A percentile compares a stretch with the other conserved stretches of the same genome.
phyloP scores from a whole-genome alignment of 2,329 filamentous ascomycete genomes.

The Aspergillus caelatus region DNA sequence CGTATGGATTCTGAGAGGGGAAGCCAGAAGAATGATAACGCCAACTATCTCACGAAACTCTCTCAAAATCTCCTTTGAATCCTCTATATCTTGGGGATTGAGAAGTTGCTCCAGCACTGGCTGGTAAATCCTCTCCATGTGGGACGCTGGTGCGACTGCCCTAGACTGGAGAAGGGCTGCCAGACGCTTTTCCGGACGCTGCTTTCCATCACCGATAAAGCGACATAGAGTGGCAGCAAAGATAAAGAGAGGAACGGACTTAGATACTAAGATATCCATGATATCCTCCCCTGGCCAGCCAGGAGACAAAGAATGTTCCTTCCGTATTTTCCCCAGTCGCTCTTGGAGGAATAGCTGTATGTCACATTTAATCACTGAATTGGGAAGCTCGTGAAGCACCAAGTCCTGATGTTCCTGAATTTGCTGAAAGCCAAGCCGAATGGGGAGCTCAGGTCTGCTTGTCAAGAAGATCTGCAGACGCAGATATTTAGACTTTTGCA shows the following conservation, averaged over 20 bases:
- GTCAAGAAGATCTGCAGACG: conserved; percentile 30
- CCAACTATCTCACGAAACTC: conserved; percentile 27
- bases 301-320: conserved; percentile 11
- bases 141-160: conserved; percentile 6
- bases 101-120: conserved; percentile 25
- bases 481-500: conserved; percentile 17
- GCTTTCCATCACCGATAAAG: no score
- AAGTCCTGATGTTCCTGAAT: conserved; percentile 25
- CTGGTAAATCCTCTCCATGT: conserved; percentile 31
- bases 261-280: conserved; percentile 3
- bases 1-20: conserved; percentile 21
- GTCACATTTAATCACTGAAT: conserved; percentile 25
- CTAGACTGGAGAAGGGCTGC: no score
- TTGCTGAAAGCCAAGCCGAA: conserved; percentile 26
- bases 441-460: conserved; percentile 33
- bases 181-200: no score
- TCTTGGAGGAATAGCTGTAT: conserved; percentile 26
- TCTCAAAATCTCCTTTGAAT: conserved; percentile 14
- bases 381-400: conserved; percentile 27
- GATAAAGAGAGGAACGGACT: no score
- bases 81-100: conserved; percentile 10
- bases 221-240: no score
- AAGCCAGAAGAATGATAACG: conserved; percentile 26
- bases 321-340: conserved; percentile 17
- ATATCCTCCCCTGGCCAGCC: conserved; percentile 18